Conservation (phyloP, 1,139 yeast genomes). For the Debaryomyces coudertii region DNA sequence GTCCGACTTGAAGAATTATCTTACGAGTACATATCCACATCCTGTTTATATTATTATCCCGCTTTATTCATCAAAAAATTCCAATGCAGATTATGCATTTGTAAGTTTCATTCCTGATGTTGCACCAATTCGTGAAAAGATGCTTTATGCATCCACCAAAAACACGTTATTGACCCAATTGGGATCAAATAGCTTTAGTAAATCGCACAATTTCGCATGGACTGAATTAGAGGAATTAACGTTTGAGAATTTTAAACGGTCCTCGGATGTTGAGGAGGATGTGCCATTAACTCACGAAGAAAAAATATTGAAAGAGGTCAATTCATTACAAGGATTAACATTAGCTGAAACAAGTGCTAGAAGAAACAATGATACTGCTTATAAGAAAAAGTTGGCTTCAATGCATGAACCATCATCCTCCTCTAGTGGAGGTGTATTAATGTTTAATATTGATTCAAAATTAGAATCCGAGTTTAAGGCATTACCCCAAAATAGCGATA, state of each 20-base stretch:
- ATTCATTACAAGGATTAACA: constrained; percentile 38
- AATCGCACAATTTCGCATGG: constrained; percentile 57
- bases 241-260: constrained; percentile 48
- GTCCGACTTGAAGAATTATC: constrained; percentile 32
- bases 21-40: constrained; percentile 43
- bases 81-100: constrained; percentile 47
- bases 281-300: constrained; percentile 68
- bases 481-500: constrained; percentile 17
- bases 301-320: constrained; percentile 48
- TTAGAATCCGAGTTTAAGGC: constrained; percentile 29
- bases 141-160: constrained; percentile 93
- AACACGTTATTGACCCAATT: constrained; percentile 72
- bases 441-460: constrained; percentile 32
- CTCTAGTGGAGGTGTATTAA: constrained; percentile 21
- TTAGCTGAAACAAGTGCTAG: constrained; percentile 23
- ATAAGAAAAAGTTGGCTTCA: constrained; percentile 38
- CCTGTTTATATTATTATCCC: constrained; percentile 64
- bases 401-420: constrained; percentile 28
- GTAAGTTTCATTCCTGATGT: constrained; percentile 85
- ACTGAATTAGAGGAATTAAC: constrained; percentile 62
- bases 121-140: constrained; percentile 81
- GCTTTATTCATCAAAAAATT: background rate
- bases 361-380: constrained; percentile 17
- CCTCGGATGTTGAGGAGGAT: constrained; percentile 33
- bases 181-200: constrained; percentile 64